Evolutionary conservation across 345 rosid species (phyloP).

Genomic region (Lepidium africanum): DNA sequence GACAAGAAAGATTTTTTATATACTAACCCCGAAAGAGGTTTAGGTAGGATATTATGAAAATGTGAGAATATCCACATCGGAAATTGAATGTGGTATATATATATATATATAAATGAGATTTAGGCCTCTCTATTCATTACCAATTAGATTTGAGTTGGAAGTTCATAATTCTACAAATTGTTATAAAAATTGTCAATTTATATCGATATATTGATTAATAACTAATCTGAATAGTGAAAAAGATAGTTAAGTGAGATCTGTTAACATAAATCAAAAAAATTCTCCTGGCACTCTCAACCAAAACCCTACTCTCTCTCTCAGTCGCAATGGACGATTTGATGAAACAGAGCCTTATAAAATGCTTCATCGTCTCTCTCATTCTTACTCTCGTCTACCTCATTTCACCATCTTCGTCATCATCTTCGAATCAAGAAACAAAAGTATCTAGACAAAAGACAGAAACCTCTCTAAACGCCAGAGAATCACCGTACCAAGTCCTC

Average conservation of each 20-base stretch:
- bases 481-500: slow-evolving; percentile 12
- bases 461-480: not conserved
- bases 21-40: no score
- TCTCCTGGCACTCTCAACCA: not conserved
- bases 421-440: slow-evolving; percentile 14
- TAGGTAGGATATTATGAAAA: no score
- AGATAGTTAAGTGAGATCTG: not conserved
- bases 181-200: no score
- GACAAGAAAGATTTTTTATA: no score
- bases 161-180: no score
- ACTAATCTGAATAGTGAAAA: no score
- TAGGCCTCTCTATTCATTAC: no score
- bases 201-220: no score
- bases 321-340: slow-evolving; percentile 7
- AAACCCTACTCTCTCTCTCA: not conserved
- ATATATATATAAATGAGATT: no score
- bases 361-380: slow-evolving; percentile 14
- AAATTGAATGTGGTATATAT: no score
- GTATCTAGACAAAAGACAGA: slow-evolving; percentile 5
- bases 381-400: slow-evolving; percentile 19
- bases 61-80: no score
- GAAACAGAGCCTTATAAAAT: slow-evolving; percentile 14
- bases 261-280: not conserved
- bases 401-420: slow-evolving; percentile 24
- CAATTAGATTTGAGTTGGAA: no score